Base-by-base conservation (phyloP, 75 land plant genomes). In the Gnetum montanum region DNA sequence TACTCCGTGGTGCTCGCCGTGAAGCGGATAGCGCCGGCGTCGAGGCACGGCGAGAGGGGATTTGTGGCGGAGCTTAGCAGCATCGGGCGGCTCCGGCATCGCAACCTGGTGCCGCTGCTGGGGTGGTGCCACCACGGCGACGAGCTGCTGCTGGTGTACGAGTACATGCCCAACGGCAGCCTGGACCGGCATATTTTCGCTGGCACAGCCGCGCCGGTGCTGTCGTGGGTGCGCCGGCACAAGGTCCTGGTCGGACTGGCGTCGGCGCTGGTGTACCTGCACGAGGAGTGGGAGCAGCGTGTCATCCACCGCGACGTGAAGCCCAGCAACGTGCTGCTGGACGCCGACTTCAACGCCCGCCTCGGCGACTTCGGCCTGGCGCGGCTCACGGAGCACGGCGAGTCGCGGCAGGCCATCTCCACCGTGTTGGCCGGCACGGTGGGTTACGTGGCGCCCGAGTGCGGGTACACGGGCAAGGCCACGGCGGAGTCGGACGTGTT, bases 391-490 rank as follows among this genome's bases (percentile, higher is more conserved):
- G 53, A 31, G 35, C 29, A 15, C 2, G 24, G 29, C 25, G 8
- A 26, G 8, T 45, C 2, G 1, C 0, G 1, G 6, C 58, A 8
- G 0, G 38, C 38, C 0, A 13, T 36, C 1, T 8, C 38, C 38
- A 36, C 38, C 0, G 12, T 0, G 38, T 1, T 64, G 23, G 77
- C 68, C 8, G 77, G 77, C 10, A 64, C 77, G 0, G 57, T 26
- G 0, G 72, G 77, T 0, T 74, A 69, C 43, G 46, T 68, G 31
- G 72, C 78, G 7, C 78, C 78, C 1, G 69, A 66, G 54, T 43
- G 10, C 2, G 51, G 49, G 28, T 47, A 34, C 43, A 62, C 47
- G 0, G 63, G 78, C 5, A 60, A 60, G 50, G 74, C 64, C 16
- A 65, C 61, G 0, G 63, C 44, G 0, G 61, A 71, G 55, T 59